Evolutionary conservation across 306 rosid species (phyloP).

Genomic region (Quercus robur): DNA sequence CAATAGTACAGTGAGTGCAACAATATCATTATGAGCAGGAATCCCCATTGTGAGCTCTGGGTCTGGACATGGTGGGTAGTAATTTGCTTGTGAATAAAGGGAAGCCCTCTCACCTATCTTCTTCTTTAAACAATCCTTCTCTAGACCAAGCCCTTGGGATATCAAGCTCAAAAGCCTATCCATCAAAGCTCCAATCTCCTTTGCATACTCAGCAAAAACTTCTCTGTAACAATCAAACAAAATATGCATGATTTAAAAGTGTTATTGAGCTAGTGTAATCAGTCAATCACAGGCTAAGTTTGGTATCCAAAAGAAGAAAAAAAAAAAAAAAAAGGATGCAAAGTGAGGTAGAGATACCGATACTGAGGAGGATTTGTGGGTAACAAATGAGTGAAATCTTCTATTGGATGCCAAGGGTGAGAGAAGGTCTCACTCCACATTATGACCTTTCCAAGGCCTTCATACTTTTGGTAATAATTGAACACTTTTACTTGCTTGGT

Average conservation of each 20-base stretch:
- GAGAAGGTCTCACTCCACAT: conserved; percentile 53
- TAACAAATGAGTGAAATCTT: conserved; percentile 19
- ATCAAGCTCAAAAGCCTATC: conserved; percentile 37
- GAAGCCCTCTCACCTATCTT: conserved; percentile 34
- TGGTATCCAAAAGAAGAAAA: too few relatives aligned
- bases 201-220: conserved; percentile 44
- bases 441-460: conserved; percentile 13
- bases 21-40: conserved; percentile 10
- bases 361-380: conserved; percentile 33
- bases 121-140: conserved; percentile 27
- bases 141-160: conserved; percentile 44
- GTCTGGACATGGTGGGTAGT: conserved; percentile 19
- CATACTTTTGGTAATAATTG: conserved; percentile 23
- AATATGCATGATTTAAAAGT: neutral
- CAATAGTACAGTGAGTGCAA: conserved; percentile 1
- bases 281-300: too few relatives aligned
- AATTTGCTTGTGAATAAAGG: conserved; percentile 12
- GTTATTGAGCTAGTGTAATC: too few relatives aligned
- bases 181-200: conserved; percentile 34
- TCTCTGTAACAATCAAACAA: conserved; percentile 20
- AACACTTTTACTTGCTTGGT: conserved; percentile 24
- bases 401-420: conserved; percentile 37
- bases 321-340: too few relatives aligned
- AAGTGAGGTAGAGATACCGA: neutral
- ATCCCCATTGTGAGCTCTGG: conserved; percentile 20